A percentile compares a stretch with the other conserved stretches of the same genome.
Evolutionary conservation across 805 yeast genomes (phyloP).

Genomic region (Ascoidea tarda): DNA sequence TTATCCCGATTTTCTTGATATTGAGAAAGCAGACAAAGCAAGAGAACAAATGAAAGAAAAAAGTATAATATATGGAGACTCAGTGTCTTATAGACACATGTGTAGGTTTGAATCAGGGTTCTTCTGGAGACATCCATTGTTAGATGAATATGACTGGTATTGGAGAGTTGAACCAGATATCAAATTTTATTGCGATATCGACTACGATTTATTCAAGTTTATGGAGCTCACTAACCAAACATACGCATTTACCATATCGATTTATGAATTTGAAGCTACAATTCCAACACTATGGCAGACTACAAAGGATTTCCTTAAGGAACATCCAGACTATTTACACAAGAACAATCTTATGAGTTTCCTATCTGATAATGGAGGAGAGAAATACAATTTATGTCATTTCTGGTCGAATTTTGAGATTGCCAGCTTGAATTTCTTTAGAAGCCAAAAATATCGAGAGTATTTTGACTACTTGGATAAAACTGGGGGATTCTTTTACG

Average conservation of each 20-base stretch:
- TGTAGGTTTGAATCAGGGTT: conserved; percentile 80
- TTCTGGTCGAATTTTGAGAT: conserved; percentile 84
- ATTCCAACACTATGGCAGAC: conserved; percentile 68
- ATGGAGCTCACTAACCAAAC: conserved; percentile 62
- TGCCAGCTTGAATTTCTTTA: conserved; percentile 61
- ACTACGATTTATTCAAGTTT: conserved; percentile 64
- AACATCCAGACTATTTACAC: conserved; percentile 43
- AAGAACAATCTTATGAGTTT: conserved; percentile 54
- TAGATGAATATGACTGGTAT: conserved; percentile 65
- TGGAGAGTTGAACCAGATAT: conserved; percentile 93
- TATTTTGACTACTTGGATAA: conserved; percentile 57
- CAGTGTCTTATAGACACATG: conserved; percentile 74
- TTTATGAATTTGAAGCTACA: conserved; percentile 55
- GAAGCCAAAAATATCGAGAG: conserved; percentile 49
- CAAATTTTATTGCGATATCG: conserved; percentile 59
- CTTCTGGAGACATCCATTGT: conserved; percentile 56
- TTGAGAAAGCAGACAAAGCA: conserved; percentile 47
- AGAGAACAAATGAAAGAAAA: conserved; percentile 38
- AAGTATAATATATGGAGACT: conserved; percentile 57
- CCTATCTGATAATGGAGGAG: conserved; percentile 56
- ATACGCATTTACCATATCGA: conserved; percentile 64
- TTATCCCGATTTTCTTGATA: conserved; percentile 69
- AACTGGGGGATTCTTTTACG: conserved; percentile 76
- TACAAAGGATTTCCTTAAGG: conserved; percentile 46
- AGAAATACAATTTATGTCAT: conserved; percentile 70